These are phyloP conservation scores for Chlorokybus atmophyticus DNA, from an alignment of 139 green algal genomes.

Conservation along the genomic window DNA sequence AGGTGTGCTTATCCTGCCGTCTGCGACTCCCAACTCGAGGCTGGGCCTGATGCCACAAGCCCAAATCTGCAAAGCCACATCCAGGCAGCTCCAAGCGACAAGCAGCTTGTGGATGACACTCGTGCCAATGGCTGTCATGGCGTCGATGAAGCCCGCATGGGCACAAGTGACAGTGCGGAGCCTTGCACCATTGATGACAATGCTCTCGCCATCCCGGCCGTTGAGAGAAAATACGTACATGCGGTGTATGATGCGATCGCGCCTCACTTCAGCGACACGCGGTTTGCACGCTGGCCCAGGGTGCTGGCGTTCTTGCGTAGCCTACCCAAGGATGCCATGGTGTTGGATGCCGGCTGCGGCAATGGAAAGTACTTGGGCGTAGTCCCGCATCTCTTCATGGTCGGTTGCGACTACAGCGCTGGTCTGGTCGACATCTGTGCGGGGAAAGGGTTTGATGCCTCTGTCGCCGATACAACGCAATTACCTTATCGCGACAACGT, in stretches of 20 bases:
- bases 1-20: constrained; percentile 57
- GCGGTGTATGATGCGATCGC: constrained; percentile 92
- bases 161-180: background rate
- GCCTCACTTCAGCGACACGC: constrained; percentile 82
- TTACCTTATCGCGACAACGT: constrained; percentile 52
- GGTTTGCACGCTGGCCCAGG: constrained; percentile 69
- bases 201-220: too few species aligned
- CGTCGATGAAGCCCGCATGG: too few species aligned
- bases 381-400: background rate
- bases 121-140: background rate
- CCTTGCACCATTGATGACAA: background rate
- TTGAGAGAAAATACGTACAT: constrained; percentile 53
- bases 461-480: constrained; percentile 60
- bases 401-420: constrained; percentile 3
- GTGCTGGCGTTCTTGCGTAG: constrained; percentile 69
- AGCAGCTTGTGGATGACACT: background rate
- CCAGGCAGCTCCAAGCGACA: too few species aligned
- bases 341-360: constrained; percentile 87
- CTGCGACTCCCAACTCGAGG: constrained; percentile 78
- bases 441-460: constrained; percentile 47
- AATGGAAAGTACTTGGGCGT: constrained; percentile 52
- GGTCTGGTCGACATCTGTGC: constrained; percentile 11
- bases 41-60: too few species aligned
- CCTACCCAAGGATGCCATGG: constrained; percentile 44
- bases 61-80: too few species aligned